Base-by-base conservation (phyloP, 805 yeast genomes). In the Candida dajiaensis region DNA sequence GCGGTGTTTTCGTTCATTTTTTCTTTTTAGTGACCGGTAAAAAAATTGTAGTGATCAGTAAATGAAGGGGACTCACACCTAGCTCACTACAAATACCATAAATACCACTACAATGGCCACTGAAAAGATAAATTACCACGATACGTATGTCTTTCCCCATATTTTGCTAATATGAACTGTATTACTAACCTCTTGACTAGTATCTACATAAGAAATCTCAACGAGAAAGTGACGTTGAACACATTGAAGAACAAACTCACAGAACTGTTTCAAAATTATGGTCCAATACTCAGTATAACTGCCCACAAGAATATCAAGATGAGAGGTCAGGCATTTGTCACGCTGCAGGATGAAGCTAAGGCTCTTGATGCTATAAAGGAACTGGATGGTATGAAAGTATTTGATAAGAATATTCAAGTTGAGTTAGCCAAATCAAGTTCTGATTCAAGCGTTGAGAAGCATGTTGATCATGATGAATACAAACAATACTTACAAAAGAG, bases 281-380 rank as follows among this genome's bases (percentile, higher is more conserved):
- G 83, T 0, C 68, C 68, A 1, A 65, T 83, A 1, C 46, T 72
- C 15, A 75, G 73, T 26, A 64, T 87, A 12, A 68, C 76, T 2
- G 78, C 87, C 1, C 80, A 78, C 47, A 75, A 74, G 49, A 82
- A 79, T 53, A 56, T 86, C n/a, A 74, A 71, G 50, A 72, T 83
- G 75, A 74, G 83, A 47, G 96, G 96, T 2, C 96, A 88, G 62
- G 96, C 95, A 1, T 88, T 86, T 61, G 72, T 88, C 6, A 77
- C 86, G 0, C 78, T 81, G 44, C 70, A 66, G 4, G 57, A 62
- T 18, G 55, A 56, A 1, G 67, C 68, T 3, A 63, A 67, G 6
- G 81, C 89, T 1, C 47, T 59, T 4, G 55, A 58, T 13, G 64
- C 64, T 1, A 29, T 58, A 15, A 38, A 49, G 6, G 48, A 44